A percentile compares a stretch with the other conserved stretches of the same genome.
These are phyloP conservation scores for Serendipita sp. DNA, from an alignment of 1,284 basidiomycete genomes.

Conservation along the genomic window DNA sequence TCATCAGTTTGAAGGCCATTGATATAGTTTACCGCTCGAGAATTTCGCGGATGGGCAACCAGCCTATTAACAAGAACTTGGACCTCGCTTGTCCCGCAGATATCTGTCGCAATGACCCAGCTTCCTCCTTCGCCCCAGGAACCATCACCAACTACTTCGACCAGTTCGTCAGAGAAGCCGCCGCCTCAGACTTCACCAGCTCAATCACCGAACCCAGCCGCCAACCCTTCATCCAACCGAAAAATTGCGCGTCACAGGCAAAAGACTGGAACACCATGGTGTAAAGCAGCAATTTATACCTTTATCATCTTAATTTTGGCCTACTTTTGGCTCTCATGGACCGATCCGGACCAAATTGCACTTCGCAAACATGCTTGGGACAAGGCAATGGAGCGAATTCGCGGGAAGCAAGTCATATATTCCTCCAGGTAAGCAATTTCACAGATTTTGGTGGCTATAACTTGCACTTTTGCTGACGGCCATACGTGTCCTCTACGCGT, in stretches of 20 bases:
- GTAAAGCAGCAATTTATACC: background rate
- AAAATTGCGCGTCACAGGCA: background rate
- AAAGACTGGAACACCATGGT: background rate
- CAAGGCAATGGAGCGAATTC: background rate
- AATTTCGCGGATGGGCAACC: too few species aligned
- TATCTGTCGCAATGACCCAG: background rate
- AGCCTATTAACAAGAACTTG: background rate
- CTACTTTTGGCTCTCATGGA: conserved; percentile 5
- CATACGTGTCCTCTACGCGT: background rate
- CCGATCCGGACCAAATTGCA: background rate
- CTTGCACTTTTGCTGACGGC: background rate
- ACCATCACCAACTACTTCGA: background rate
- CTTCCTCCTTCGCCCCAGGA: background rate
- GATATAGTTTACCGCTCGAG: too few species aligned
- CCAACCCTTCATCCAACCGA: background rate
- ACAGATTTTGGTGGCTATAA: conserved; percentile 7
- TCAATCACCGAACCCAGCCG: background rate
- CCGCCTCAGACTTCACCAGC: background rate
- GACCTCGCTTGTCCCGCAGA: background rate
- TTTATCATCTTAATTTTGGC: background rate
- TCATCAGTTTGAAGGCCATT: too few species aligned
- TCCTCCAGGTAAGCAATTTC: conserved; percentile 30
- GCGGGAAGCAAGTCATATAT: conserved; percentile 26
- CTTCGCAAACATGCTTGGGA: conserved; percentile 4
- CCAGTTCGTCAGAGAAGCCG: background rate